phyloP scores from a whole-genome alignment of 371 early-diverging fungal genomes.

The Mortierella sp. region DNA sequence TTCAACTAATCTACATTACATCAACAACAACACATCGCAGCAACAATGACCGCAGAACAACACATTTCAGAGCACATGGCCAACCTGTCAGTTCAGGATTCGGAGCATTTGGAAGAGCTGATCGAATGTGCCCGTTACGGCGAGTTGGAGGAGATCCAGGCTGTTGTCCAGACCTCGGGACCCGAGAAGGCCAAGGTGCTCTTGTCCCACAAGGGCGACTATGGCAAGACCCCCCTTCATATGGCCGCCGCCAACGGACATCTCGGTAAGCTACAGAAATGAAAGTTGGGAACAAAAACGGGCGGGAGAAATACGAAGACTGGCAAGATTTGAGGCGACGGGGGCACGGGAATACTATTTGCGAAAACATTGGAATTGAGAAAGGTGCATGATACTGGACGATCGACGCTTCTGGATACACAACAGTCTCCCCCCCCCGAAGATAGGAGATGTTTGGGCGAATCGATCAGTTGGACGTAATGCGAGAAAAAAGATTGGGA shows the following conservation, averaged over 20 bases:
- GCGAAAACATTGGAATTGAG: no score
- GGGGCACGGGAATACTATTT: no score
- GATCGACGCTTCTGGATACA: no score
- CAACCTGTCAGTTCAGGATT: slow-evolving; percentile 43
- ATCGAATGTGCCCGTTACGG: slow-evolving; percentile 83
- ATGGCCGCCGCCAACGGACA: slow-evolving; percentile 92
- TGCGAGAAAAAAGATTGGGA: no score
- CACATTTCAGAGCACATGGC: slow-evolving; percentile 29
- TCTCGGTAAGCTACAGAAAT: slow-evolving; percentile 60
- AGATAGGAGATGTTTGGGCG: no score
- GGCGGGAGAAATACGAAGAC: no score
- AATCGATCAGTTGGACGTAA: no score
- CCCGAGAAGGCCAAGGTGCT: slow-evolving; percentile 41
- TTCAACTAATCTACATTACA: neutral
- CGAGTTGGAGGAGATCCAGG: slow-evolving; percentile 80
- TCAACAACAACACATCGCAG: neutral
- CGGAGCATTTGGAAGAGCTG: slow-evolving; percentile 69
- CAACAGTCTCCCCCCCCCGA: no score
- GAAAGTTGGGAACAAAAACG: neutral
- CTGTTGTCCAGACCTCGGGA: slow-evolving; percentile 60
- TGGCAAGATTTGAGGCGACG: no score
- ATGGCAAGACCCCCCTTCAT: slow-evolving; percentile 84
- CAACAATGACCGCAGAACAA: slow-evolving; percentile 32
- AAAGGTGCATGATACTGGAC: no score
- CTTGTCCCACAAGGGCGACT: slow-evolving; percentile 61